phyloP scores from a whole-genome alignment of 2,329 filamentous ascomycete species.

The Karstenula rhodostoma region DNA sequence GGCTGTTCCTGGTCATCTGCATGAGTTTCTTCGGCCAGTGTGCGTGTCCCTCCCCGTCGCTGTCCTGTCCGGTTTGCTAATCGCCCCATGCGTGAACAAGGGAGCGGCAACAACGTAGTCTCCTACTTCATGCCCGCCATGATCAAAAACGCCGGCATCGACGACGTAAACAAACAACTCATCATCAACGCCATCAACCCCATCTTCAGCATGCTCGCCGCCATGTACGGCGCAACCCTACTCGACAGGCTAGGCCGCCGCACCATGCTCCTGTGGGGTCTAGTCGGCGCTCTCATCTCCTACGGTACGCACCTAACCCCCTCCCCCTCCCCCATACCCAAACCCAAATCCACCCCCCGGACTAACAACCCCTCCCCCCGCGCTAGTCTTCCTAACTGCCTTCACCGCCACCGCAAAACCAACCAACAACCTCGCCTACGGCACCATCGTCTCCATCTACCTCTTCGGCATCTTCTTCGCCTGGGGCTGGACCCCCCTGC shows the following conservation, averaged over 20 bases:
- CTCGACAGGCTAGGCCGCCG: conserved; percentile 34
- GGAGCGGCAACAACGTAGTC: conserved; percentile 51
- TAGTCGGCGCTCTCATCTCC: conserved; percentile 43
- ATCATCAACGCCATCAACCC: conserved; percentile 54
- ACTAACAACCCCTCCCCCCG: not conserved
- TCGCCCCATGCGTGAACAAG: not conserved
- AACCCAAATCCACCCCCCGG: not conserved
- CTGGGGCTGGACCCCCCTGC: conserved; percentile 52
- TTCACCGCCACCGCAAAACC: conserved; percentile 42
- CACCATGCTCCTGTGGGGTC: conserved; percentile 49
- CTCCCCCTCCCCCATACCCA: not conserved
- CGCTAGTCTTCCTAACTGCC: conserved; percentile 44
- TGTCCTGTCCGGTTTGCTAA: not conserved
- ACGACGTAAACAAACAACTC: conserved; percentile 45
- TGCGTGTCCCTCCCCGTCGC: not conserved
- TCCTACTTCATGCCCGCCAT: conserved; percentile 45
- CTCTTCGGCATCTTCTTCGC: conserved; percentile 52
- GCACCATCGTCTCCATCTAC: conserved; percentile 52
- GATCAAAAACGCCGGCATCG: conserved; percentile 50
- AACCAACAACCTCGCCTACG: conserved; percentile 44
- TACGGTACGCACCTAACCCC: conserved; percentile 25
- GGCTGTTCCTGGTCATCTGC: conserved; percentile 49
- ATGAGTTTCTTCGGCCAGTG: conserved; percentile 55
- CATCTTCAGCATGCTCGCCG: conserved; percentile 49
- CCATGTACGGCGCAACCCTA: conserved; percentile 47